Base-by-base conservation (phyloP, 148 eudicot species). In the Camellia granthamiana region DNA sequence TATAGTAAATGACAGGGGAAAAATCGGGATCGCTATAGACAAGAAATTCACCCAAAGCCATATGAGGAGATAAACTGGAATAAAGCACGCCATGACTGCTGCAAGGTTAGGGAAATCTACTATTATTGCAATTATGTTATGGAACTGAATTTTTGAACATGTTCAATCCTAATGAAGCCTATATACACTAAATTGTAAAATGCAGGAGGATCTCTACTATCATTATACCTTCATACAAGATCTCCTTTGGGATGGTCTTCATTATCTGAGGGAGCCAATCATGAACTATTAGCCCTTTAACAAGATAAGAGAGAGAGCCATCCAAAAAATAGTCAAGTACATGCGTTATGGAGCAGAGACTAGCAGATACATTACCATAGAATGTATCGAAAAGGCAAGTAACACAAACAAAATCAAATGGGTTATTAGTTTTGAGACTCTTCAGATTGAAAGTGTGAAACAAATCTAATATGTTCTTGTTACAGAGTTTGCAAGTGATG, bases 21-120 rank as follows among this genome's bases (percentile, higher is more conserved):
- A n/a, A n/a, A n/a, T n/a, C n/a, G n/a, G n/a, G n/a, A n/a, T n/a
- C n/a, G n/a, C n/a, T n/a, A n/a, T n/a, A 23, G 30, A 23, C 30
- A 0, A 0, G 30, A 23, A 23, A 23, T 23, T 23, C 42, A 73
- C 62, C 7, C 11, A n/a, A 44, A 54, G 5, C 43, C 65, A 38
- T 80, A 80, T 9, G 43, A 74, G 3, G 60, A 80, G 63, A 74
- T 80, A 62, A 64, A 80, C 42, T 79, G 82, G 82, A 72, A 72
- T 9, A 79, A 72, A 47, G 41, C 77, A 7, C 82, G 77, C 52
- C 82, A 74, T 65, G 19, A 12, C 0, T 80, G 83, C 19, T 74
- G 60, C 23, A 12, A 74, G 78, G 83, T 80, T 63, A 8, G 72
- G 7, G 10, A 23, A 52, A 59, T 62, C 15, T 23, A 19, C 44